Evolutionary conservation across 2,329 filamentous ascomycete species (phyloP).

Genomic region (Ophiostoma quercus): DNA sequence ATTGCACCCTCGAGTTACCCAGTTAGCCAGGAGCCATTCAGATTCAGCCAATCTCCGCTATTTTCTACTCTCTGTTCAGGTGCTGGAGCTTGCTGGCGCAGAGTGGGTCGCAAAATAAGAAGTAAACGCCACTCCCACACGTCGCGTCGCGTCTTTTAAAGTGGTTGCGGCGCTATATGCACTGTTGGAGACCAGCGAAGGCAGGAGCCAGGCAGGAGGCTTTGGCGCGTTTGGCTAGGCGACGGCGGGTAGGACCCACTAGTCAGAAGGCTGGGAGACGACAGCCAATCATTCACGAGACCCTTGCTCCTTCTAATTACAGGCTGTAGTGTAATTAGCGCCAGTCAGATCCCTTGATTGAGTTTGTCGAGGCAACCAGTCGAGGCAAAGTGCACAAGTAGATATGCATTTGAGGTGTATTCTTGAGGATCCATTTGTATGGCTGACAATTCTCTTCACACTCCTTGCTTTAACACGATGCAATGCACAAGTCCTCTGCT

Average conservation of each 20-base stretch:
- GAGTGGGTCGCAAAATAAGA: background rate
- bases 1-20: background rate
- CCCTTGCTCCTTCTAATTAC: background rate
- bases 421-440: background rate
- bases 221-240: background rate
- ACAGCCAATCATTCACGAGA: background rate
- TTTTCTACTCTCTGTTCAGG: background rate
- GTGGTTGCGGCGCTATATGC: background rate
- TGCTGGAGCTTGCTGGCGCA: conserved; percentile 4
- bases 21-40: background rate
- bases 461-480: too few relatives aligned
- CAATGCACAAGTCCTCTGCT: too few relatives aligned
- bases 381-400: background rate
- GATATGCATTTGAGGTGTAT: background rate
- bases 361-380: background rate
- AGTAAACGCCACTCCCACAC: background rate
- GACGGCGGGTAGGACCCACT: background rate
- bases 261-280: background rate
- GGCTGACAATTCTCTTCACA: too few relatives aligned
- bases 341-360: background rate
- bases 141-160: conserved; percentile 13
- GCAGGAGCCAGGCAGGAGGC: background rate
- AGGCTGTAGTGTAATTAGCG: background rate
- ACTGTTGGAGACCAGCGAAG: background rate
- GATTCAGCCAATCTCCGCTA: conserved; percentile 10